Conservation (phyloP, 2,329 filamentous ascomycete species). For the Periconia sp. region DNA sequence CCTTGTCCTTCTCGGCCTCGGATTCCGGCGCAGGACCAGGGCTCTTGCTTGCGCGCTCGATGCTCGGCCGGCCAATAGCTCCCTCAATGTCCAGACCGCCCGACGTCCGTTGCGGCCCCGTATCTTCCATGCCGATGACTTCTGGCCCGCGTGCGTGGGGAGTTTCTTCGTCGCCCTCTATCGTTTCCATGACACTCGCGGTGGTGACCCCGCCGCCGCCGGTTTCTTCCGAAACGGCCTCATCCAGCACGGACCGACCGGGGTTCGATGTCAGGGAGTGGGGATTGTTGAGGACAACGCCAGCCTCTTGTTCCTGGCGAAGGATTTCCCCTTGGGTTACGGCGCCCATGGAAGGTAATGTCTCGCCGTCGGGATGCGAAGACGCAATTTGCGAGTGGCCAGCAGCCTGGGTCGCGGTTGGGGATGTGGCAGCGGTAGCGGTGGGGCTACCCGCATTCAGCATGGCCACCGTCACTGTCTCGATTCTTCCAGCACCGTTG, state of each 20-base stretch:
- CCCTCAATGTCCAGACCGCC: conserved; percentile 38
- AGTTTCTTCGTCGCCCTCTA: conserved; percentile 56
- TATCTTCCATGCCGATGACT: conserved; percentile 82
- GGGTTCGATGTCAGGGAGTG: conserved; percentile 29
- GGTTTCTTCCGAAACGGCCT: conserved; percentile 18
- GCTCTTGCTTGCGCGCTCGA: conserved; percentile 31
- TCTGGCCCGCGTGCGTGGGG: conserved; percentile 85
- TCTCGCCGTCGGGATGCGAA: conserved; percentile 38
- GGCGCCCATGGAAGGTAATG: conserved; percentile 38
- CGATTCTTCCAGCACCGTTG: conserved; percentile 75
- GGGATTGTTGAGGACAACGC: conserved; percentile 65
- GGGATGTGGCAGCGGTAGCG: conserved; percentile 3
- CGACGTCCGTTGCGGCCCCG: conserved; percentile 72
- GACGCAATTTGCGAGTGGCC: conserved; percentile 30
- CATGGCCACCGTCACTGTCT: conserved; percentile 77
- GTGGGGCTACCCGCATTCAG: conserved; percentile 10
- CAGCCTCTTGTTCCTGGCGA: conserved; percentile 82
- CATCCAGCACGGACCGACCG: conserved; percentile 27
- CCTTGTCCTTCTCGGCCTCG: conserved; percentile 1
- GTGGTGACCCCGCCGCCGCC: not conserved
- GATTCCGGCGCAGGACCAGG: conserved; percentile 16
- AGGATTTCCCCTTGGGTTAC: conserved; percentile 79
- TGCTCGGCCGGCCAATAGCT: conserved; percentile 38
- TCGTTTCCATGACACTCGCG: conserved; percentile 26
- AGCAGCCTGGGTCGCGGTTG: not conserved